Conservation (phyloP, 2,329 filamentous ascomycete genomes). For the Nigrograna mackinnonii region DNA sequence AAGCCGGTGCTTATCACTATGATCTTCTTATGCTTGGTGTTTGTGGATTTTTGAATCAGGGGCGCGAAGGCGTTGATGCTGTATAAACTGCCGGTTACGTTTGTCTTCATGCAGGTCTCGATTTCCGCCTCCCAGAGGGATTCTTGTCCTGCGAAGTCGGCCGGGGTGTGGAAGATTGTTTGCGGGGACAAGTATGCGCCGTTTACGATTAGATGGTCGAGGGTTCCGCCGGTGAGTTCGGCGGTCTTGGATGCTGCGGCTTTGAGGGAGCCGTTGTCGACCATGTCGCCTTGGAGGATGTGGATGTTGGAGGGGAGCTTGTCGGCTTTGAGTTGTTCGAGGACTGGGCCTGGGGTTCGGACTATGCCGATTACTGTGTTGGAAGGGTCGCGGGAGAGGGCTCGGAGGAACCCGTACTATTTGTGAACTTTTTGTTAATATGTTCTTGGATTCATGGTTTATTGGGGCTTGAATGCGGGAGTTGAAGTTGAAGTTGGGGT, state of each 20-base stretch:
- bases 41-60: constrained; percentile 40
- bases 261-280: constrained; percentile 35
- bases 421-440: too few species aligned
- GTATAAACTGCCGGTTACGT: constrained; percentile 32
- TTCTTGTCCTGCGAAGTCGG: not conserved
- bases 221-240: constrained; percentile 35
- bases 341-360: constrained; percentile 21
- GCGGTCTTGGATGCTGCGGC: constrained; percentile 36
- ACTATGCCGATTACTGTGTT: constrained; percentile 41
- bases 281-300: constrained; percentile 41
- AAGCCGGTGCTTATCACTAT: constrained; percentile 43
- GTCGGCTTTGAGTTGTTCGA: not conserved
- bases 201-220: constrained; percentile 50
- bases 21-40: constrained; percentile 45
- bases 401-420: constrained; percentile 32
- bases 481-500: too few species aligned
- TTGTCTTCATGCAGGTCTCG: constrained; percentile 24
- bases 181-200: constrained; percentile 21
- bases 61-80: constrained; percentile 46
- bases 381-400: constrained; percentile 25
- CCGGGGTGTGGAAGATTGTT: not conserved
- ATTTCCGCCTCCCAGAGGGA: constrained; percentile 7
- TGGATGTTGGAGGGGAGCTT: constrained; percentile 38
- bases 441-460: too few species aligned
- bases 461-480: too few species aligned